Percentiles rank a stretch among this genome's conserved stretches.
Conservation (phyloP, 2,329 filamentous ascomycete genomes). For the Endoconidiophora polonica region DNA sequence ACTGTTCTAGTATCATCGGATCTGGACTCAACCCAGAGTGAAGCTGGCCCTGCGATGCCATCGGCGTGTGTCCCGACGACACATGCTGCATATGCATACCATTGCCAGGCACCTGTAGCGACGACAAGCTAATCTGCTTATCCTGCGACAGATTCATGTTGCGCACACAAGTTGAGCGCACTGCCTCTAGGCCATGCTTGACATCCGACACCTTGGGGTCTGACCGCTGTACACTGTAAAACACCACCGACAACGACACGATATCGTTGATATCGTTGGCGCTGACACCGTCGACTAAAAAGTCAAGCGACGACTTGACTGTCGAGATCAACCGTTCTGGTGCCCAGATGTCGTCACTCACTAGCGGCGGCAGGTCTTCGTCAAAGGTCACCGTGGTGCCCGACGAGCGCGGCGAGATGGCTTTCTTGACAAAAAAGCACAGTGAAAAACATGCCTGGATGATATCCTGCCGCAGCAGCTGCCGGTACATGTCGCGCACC, state of each 20-base stretch:
- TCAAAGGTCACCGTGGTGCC: constrained; percentile 2
- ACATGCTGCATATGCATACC: background rate
- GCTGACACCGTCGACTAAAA: constrained; percentile 28
- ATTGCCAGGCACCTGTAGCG: background rate
- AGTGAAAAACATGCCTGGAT: constrained; percentile 38
- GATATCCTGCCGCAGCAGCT: constrained; percentile 36
- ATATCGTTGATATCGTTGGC: constrained; percentile 36
- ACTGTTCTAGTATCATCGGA: constrained; percentile 10
- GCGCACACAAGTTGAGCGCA: constrained; percentile 29
- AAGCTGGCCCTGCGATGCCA: constrained; percentile 3
- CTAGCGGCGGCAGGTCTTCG: constrained; percentile 5
- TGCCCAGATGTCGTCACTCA: constrained; percentile 22
- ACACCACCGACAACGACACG: constrained; percentile 30
- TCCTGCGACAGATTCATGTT: constrained; percentile 28
- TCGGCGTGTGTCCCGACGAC: background rate
- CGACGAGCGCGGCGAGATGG: constrained; percentile 1
- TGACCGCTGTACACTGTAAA: constrained; percentile 27
- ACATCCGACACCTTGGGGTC: constrained; percentile 28
- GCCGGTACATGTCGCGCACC: constrained; percentile 34
- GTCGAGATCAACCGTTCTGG: constrained; percentile 24
- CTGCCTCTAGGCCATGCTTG: constrained; percentile 23
- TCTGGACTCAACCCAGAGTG: constrained; percentile 6
- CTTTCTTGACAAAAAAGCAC: constrained; percentile 34
- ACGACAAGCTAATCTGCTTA: constrained; percentile 15
- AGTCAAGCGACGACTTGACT: constrained; percentile 31